phyloP scores from a whole-genome alignment of 345 rosid species.

The Melastoma malabathricum region DNA sequence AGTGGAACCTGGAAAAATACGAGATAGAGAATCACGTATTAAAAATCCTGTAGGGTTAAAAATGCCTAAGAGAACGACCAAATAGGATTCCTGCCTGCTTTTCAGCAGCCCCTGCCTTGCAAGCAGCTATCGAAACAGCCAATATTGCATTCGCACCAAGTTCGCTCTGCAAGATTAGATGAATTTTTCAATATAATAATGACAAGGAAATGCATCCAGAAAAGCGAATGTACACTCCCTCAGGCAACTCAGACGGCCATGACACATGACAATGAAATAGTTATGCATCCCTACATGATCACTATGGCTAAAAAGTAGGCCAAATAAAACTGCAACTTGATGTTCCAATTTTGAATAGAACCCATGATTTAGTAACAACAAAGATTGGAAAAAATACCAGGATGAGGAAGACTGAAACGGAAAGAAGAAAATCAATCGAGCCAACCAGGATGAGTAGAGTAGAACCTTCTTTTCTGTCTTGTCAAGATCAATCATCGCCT shows the following conservation, averaged over 20 bases:
- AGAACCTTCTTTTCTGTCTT: slow-evolving; percentile 87
- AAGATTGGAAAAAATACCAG: too few relatives aligned
- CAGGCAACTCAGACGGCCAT: too few relatives aligned
- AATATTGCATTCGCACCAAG: slow-evolving; percentile 90
- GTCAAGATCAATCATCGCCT: slow-evolving; percentile 95
- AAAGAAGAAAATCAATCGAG: background rate
- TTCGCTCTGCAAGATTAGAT: slow-evolving; percentile 51
- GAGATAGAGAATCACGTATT: slow-evolving; percentile 2
- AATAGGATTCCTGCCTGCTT: slow-evolving; percentile 44
- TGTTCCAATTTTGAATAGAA: too few relatives aligned
- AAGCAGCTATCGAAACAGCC: slow-evolving; percentile 97
- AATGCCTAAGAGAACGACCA: slow-evolving; percentile 1
- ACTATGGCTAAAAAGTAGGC: too few relatives aligned
- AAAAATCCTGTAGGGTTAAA: slow-evolving; percentile 6
- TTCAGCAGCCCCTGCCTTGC: slow-evolving; percentile 99
- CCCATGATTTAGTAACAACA: too few relatives aligned
- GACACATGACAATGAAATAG: too few relatives aligned
- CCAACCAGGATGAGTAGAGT: background rate
- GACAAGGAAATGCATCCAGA: background rate
- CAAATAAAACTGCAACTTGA: too few relatives aligned
- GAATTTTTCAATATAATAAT: background rate
- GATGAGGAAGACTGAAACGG: background rate
- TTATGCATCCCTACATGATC: too few relatives aligned
- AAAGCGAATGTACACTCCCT: too few relatives aligned
- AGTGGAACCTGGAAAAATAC: slow-evolving; percentile 54